phyloP scores from a whole-genome alignment of 176 grass and related monocot species.

The Triticum turgidum region DNA sequence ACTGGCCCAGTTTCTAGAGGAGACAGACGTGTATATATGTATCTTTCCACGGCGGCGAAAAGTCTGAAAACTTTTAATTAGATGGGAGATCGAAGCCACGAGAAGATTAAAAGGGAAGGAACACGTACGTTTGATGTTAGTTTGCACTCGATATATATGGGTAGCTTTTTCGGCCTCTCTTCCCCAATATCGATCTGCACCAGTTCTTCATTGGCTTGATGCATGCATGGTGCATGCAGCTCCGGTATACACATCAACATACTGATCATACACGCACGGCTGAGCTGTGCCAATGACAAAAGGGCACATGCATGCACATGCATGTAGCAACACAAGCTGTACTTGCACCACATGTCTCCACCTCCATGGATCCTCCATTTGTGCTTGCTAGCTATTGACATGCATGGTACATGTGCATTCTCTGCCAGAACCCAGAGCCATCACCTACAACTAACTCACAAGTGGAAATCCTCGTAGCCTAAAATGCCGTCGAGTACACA shows the following conservation, averaged over 20 bases:
- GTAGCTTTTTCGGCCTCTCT: neutral
- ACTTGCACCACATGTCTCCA: constrained; percentile 23
- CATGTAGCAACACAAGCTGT: neutral
- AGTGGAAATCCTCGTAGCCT: constrained; percentile 43
- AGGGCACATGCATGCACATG: constrained; percentile 9
- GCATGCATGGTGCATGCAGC: neutral
- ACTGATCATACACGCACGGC: neutral
- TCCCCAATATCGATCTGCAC: neutral
- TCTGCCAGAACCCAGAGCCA: constrained; percentile 37
- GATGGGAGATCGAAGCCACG: too few relatives aligned
- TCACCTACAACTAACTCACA: neutral
- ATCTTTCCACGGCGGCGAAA: too few relatives aligned
- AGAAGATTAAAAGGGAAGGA: too few relatives aligned
- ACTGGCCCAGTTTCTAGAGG: constrained; percentile 5
- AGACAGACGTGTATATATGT: too few relatives aligned
- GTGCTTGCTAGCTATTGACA: constrained; percentile 19
- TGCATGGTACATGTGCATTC: constrained; percentile 1
- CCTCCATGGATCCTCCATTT: neutral
- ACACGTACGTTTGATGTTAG: too few relatives aligned
- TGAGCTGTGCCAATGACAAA: neutral
- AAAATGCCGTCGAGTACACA: constrained; percentile 30
- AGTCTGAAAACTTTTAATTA: too few relatives aligned
- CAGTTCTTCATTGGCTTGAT: neutral
- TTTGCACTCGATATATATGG: too few relatives aligned
- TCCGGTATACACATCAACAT: neutral